A percentile compares a stretch with the other conserved stretches of the same genome.
These are phyloP conservation scores for Chenopodium album DNA, from an alignment of 148 eudicot species.

Conservation along the genomic window DNA sequence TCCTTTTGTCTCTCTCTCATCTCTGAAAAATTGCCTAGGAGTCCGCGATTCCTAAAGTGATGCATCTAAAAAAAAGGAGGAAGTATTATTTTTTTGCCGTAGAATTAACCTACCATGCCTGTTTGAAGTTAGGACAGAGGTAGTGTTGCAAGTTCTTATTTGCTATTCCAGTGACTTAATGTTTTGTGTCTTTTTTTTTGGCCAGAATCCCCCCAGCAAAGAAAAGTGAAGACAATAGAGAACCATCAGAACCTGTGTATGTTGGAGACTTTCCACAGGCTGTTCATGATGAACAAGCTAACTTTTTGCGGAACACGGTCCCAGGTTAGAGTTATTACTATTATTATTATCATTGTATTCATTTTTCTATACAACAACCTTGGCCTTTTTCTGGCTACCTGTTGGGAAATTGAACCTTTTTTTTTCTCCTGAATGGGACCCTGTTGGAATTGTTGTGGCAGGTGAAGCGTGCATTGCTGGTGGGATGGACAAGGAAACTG, in stretches of 20 bases:
- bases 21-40: too few species aligned
- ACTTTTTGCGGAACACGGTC: constrained; percentile 41
- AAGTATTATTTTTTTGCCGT: background rate
- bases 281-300: constrained; percentile 73
- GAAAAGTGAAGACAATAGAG: constrained; percentile 56
- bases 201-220: constrained; percentile 63
- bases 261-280: constrained; percentile 90
- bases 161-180: constrained; percentile 13
- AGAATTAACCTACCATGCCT: background rate
- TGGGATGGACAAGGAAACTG: constrained; percentile 84
- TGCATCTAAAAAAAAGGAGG: too few species aligned
- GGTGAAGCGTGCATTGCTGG: constrained; percentile 70
- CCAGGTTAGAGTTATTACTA: constrained; percentile 47
- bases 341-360: background rate
- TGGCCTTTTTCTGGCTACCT: background rate
- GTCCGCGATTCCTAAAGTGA: too few species aligned
- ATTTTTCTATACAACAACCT: background rate
- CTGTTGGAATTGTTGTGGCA: constrained; percentile 30
- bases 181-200: constrained; percentile 7
- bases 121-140: background rate
- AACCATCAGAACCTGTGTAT: constrained; percentile 65
- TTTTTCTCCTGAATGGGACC: background rate
- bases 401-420: constrained; percentile 3
- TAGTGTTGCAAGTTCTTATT: background rate
- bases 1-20: too few species aligned